phyloP scores from a whole-genome alignment of 306 rosid genomes.

The Rubus idaeus region DNA sequence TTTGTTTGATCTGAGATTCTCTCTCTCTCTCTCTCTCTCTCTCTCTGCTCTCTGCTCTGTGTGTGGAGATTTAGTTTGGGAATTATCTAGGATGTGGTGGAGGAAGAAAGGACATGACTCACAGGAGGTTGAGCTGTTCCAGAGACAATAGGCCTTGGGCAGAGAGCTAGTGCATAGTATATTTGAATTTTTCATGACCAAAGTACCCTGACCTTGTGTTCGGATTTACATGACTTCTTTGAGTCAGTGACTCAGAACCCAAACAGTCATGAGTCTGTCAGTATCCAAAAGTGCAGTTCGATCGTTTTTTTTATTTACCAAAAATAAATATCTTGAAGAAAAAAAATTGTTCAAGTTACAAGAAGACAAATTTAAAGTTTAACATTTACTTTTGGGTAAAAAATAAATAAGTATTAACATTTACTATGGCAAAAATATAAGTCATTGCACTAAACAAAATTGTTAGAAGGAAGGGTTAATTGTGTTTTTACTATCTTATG shows the following conservation, averaged over 20 bases:
- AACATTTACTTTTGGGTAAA: too few relatives aligned
- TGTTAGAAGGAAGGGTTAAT: too few relatives aligned
- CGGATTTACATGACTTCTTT: constrained; percentile 1
- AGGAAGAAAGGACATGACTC: constrained; percentile 15
- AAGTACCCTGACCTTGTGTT: constrained; percentile 1
- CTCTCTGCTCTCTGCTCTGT: neutral
- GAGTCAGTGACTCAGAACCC: neutral
- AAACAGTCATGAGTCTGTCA: neutral
- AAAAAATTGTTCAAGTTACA: neutral
- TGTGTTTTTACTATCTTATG: too few relatives aligned
- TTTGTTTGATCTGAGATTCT: neutral
- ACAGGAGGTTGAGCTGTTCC: constrained; percentile 31
- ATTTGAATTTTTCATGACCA: constrained; percentile 1
- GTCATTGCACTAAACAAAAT: too few relatives aligned
- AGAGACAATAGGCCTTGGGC: constrained; percentile 55
- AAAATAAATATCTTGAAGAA: neutral
- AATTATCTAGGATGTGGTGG: constrained; percentile 12
- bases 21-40: constrained; percentile 6
- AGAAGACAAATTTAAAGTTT: neutral
- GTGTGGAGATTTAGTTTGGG: neutral
- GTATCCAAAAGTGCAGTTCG: constrained; percentile 2
- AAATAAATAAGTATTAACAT: too few relatives aligned
- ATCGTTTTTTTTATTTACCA: neutral
- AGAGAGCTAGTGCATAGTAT: constrained; percentile 43
- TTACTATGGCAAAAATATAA: too few relatives aligned